Evolutionary conservation across 306 rosid species (phyloP).

Genomic region (Glycine soja): DNA sequence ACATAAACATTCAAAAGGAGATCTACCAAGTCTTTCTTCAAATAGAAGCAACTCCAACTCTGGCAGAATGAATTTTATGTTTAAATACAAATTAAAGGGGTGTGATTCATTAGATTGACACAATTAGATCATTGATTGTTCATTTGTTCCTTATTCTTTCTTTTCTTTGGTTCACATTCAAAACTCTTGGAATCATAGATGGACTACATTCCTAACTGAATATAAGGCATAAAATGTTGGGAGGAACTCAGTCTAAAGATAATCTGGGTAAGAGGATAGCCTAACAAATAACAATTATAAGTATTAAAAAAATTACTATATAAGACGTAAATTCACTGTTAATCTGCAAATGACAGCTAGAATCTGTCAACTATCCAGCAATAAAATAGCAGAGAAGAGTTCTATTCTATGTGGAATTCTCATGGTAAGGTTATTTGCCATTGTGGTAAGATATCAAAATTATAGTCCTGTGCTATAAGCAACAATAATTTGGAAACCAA

Average conservation of each 20-base stretch:
- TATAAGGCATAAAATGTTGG: constrained; percentile 16
- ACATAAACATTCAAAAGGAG: constrained; percentile 31
- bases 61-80: constrained; percentile 16
- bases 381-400: background rate
- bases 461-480: constrained; percentile 2
- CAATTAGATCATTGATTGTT: background rate
- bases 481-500: constrained; percentile 39
- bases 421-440: constrained; percentile 13
- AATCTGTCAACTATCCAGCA: constrained; percentile 24
- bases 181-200: background rate
- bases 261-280: background rate
- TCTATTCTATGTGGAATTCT: constrained; percentile 23
- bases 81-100: constrained; percentile 1
- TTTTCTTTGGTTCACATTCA: constrained; percentile 19
- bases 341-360: constrained; percentile 9
- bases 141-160: constrained; percentile 21
- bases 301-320: background rate
- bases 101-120: constrained; percentile 12
- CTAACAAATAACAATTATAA: background rate
- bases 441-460: constrained; percentile 21
- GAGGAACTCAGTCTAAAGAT: constrained; percentile 18
- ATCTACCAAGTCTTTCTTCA: constrained; percentile 31
- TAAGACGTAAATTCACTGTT: background rate
- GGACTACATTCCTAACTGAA: background rate
- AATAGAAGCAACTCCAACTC: constrained; percentile 39